phyloP scores from a whole-genome alignment of 1,139 yeast genomes.

The Saccharomycopsis crataegensis region DNA sequence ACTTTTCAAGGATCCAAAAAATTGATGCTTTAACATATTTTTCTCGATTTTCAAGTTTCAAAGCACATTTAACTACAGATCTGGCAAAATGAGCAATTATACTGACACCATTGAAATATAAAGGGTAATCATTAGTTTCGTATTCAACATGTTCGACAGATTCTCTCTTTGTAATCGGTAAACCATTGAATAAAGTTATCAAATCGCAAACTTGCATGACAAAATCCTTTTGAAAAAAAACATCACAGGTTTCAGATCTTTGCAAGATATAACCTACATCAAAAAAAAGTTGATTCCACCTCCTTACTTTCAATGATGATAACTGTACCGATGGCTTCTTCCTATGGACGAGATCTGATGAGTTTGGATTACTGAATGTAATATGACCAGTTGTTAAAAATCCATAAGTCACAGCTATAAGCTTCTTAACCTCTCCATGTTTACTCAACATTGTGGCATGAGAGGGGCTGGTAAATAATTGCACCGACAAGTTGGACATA shows the following conservation, averaged over 20 bases:
- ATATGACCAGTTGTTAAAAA: conserved; percentile 55
- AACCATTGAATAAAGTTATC: conserved; percentile 68
- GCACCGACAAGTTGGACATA: conserved; percentile 72
- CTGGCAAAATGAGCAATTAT: conserved; percentile 61
- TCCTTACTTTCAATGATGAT: conserved; percentile 58
- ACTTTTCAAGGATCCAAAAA: not conserved
- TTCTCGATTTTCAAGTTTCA: conserved; percentile 21
- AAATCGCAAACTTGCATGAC: conserved; percentile 53
- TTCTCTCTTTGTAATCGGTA: conserved; percentile 70
- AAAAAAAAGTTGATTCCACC: conserved; percentile 79
- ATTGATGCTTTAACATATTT: conserved; percentile 3
- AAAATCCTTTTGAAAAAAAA: conserved; percentile 34
- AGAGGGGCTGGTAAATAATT: conserved; percentile 77
- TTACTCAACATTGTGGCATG: conserved; percentile 63
- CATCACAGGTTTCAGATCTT: conserved; percentile 50
- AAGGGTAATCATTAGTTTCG: conserved; percentile 80
- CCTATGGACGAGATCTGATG: not conserved
- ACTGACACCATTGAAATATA: conserved; percentile 71
- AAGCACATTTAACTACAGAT: conserved; percentile 41
- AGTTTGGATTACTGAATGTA: conserved; percentile 34
- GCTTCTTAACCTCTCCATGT: conserved; percentile 64
- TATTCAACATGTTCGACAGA: conserved; percentile 82
- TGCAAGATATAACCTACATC: conserved; percentile 76
- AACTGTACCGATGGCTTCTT: conserved; percentile 34
- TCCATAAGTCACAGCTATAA: conserved; percentile 60